Conservation (phyloP, 2,329 filamentous ascomycete species). For the Trichoderma pleuroti region DNA sequence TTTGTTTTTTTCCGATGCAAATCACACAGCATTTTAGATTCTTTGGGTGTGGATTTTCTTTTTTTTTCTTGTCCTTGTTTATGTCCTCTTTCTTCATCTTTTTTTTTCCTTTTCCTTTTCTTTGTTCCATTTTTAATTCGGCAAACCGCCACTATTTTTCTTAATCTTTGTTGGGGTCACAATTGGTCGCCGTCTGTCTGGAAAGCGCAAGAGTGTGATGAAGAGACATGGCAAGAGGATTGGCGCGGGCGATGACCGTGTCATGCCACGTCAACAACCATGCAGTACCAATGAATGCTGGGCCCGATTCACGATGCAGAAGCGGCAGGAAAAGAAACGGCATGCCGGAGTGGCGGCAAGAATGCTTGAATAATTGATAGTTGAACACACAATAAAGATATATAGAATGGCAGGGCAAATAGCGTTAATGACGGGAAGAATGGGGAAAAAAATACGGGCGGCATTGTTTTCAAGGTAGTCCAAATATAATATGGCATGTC, state of each 20-base stretch:
- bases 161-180: not conserved
- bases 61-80: not conserved
- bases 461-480: conserved; percentile 16
- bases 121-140: not conserved
- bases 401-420: conserved; percentile 22
- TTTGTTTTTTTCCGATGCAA: not conserved
- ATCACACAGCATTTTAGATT: conserved; percentile 1
- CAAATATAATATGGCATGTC: conserved; percentile 18
- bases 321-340: conserved; percentile 5
- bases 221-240: not conserved
- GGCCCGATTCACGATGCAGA: not conserved
- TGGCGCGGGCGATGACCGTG: not conserved
- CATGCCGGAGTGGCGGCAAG: conserved; percentile 7
- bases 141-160: not conserved
- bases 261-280: not conserved
- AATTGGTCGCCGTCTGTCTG: not conserved
- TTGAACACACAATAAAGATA: conserved; percentile 26
- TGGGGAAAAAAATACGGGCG: conserved; percentile 13
- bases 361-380: conserved; percentile 30
- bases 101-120: conserved; percentile 20
- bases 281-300: not conserved
- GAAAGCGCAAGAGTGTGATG: not conserved
- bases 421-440: conserved; percentile 19
- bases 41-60: conserved; percentile 21
- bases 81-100: not conserved